Conservation (phyloP, 176 grass and related monocot genomes). For the Aegilops speltoides region DNA sequence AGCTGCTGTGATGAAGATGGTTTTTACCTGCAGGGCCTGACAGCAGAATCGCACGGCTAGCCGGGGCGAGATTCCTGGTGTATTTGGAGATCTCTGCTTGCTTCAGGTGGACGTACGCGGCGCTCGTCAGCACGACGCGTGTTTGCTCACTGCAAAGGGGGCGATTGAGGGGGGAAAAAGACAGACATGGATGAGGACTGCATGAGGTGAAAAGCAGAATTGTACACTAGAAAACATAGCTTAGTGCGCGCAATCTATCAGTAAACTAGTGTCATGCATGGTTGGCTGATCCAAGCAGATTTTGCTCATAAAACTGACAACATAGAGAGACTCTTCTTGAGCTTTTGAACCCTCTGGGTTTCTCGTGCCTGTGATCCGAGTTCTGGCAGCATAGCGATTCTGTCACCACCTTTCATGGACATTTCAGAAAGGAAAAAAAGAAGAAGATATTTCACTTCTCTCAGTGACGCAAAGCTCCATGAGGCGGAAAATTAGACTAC, state of each 20-base stretch:
- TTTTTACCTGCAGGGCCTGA: slow-evolving; percentile 87
- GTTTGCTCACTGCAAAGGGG: slow-evolving; percentile 73
- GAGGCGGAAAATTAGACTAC: too few relatives aligned
- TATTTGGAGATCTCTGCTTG: slow-evolving; percentile 83
- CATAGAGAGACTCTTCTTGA: background rate
- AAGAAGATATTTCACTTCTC: background rate
- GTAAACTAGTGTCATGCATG: background rate
- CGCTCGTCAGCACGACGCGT: slow-evolving; percentile 83
- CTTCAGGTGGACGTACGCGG: slow-evolving; percentile 91
- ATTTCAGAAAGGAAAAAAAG: background rate
- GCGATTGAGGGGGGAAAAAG: background rate
- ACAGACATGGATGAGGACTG: background rate
- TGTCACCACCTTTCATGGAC: background rate
- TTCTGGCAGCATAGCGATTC: background rate
- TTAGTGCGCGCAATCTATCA: background rate
- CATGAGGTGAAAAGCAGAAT: background rate
- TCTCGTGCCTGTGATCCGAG: background rate
- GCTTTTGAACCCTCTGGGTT: background rate
- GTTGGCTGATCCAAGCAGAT: background rate
- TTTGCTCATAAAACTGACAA: background rate
- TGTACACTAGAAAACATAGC: background rate
- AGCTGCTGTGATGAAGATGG: background rate
- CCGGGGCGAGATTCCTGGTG: slow-evolving; percentile 89
- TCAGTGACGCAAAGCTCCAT: background rate
- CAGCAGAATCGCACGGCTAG: slow-evolving; percentile 80